A percentile compares a stretch with the other conserved stretches of the same genome.
Evolutionary conservation across 176 grass and related monocot genomes (phyloP).

Genomic region (Phyllostachys edulis): DNA sequence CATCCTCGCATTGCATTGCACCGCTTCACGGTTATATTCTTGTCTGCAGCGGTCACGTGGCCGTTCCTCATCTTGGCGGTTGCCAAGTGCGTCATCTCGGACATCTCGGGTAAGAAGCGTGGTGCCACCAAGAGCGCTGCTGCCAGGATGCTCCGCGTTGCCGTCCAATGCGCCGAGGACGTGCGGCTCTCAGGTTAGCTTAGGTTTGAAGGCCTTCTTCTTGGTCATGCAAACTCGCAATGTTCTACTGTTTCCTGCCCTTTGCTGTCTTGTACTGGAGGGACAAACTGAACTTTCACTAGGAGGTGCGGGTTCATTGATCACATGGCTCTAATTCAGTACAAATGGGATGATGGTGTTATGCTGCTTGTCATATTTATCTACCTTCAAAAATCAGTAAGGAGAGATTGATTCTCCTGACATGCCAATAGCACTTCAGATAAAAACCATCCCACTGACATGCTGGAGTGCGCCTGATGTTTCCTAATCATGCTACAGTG

Average conservation of each 20-base stretch:
- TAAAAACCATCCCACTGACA: slow-evolving; percentile 4
- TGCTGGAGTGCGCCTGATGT: not conserved
- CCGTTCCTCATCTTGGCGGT: slow-evolving; percentile 55
- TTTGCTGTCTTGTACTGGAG: not conserved
- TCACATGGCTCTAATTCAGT: not conserved
- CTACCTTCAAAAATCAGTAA: not conserved
- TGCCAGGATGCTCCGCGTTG: slow-evolving; percentile 61
- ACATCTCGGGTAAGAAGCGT: slow-evolving; percentile 67
- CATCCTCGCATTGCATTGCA: not conserved
- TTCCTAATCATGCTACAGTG: not conserved
- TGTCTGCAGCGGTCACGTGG: slow-evolving; percentile 70
- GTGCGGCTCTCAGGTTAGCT: slow-evolving; percentile 53
- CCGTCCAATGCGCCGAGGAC: slow-evolving; percentile 64
- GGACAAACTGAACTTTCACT: not conserved
- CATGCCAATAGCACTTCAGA: not conserved
- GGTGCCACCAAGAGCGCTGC: slow-evolving; percentile 47
- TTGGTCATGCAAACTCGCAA: not conserved
- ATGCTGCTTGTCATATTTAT: not conserved
- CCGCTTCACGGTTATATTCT: not conserved
- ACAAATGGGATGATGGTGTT: not conserved
- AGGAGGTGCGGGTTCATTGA: not conserved
- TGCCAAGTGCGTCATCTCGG: slow-evolving; percentile 46
- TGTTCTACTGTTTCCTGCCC: not conserved
- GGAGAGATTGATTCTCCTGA: not conserved
- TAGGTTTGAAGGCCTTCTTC: not conserved